These are phyloP conservation scores for Tricholomella constricta DNA, from an alignment of 768 basidiomycete genomes.

Conservation along the genomic window DNA sequence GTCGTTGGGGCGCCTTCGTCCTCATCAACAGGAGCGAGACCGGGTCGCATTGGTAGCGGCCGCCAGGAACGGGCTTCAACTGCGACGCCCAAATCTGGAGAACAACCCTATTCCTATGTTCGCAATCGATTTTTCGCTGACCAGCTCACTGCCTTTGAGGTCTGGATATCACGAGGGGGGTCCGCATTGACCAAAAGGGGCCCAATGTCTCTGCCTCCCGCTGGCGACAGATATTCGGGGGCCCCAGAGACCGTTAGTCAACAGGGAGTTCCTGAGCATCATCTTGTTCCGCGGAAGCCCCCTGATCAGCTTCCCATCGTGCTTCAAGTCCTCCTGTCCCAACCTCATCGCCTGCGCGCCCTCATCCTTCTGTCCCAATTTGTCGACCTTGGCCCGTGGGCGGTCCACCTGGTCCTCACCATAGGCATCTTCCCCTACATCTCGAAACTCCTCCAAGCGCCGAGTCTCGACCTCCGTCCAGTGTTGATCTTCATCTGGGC, in stretches of 20 bases:
- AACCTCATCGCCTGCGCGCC: constrained; percentile 92
- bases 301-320: constrained; percentile 98
- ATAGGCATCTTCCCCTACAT: constrained; percentile 99
- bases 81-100: constrained; percentile 27
- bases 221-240: constrained; percentile 33
- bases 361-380: constrained; percentile 96
- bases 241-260: constrained; percentile 14
- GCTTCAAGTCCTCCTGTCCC: constrained; percentile 94
- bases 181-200: constrained; percentile 80
- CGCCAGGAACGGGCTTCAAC: constrained; percentile 23
- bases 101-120: constrained; percentile 68
- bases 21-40: constrained; percentile 32
- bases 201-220: constrained; percentile 67
- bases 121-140: constrained; percentile 94
- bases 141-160: constrained; percentile 95
- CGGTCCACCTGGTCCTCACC: constrained; percentile 91
- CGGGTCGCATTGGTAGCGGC: constrained; percentile 42
- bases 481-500: constrained; percentile 99
- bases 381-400: constrained; percentile 98
- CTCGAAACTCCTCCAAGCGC: constrained; percentile 92
- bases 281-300: constrained; percentile 83
- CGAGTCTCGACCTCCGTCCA: constrained; percentile 92
- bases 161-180: constrained; percentile 95
- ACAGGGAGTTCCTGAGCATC: constrained; percentile 31
- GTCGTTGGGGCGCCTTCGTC: constrained; percentile 21